Conservation (phyloP, 2,329 filamentous ascomycete genomes). For the Calonectria ilicicola region DNA sequence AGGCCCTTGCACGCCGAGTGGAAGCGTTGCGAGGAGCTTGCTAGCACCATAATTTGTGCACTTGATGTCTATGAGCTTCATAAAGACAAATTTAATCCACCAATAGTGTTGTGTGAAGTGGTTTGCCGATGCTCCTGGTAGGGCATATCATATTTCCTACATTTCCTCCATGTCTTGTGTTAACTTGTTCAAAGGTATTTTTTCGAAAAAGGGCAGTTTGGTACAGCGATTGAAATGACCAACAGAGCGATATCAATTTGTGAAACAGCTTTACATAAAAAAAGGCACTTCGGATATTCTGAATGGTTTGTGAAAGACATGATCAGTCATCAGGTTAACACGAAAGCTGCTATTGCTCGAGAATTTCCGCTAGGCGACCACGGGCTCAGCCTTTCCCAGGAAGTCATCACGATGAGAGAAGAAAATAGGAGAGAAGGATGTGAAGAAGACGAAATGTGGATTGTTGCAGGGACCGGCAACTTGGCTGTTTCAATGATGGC, state of each 20-base stretch:
- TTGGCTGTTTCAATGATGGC: not conserved
- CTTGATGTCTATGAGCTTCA: not conserved
- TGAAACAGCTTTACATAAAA: not conserved
- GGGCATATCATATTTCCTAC: not conserved
- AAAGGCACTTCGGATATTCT: not conserved
- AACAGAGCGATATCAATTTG: not conserved
- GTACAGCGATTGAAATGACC: not conserved
- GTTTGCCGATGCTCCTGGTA: not conserved
- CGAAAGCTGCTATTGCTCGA: not conserved
- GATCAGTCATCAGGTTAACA: not conserved
- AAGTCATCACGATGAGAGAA: not conserved
- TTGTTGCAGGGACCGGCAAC: not conserved
- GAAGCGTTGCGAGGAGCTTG: not conserved
- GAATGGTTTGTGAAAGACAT: not conserved
- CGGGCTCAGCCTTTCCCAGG: not conserved
- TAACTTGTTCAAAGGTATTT: not conserved
- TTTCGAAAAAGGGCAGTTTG: not conserved
- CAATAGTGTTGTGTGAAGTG: not conserved
- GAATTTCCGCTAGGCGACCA: not conserved
- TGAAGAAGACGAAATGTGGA: not conserved
- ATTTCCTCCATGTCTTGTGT: not conserved
- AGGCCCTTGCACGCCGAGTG: not conserved
- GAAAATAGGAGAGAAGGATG: not conserved
- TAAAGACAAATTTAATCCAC: not conserved
- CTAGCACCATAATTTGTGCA: not conserved